Evolutionary conservation across 495 filamentous ascomycete species (phyloP), one percentile per base, ranked within the genome.

Genomic region (Penicillium arizonense): DNA sequence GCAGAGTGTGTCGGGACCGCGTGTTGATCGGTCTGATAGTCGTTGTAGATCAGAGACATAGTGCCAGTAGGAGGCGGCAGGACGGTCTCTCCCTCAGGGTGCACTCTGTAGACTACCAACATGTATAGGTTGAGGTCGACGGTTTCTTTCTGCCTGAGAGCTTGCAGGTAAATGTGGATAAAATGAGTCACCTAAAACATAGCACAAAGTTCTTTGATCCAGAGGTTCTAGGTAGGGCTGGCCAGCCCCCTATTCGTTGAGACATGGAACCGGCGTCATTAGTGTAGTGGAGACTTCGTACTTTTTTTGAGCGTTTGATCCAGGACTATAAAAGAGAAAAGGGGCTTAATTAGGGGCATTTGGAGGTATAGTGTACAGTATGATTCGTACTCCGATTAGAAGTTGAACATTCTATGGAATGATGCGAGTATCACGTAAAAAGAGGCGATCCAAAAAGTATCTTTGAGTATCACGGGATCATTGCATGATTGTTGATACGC

Each of bases 281-380:
- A 48, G 51, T 47, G 28, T 21, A 21, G 51, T 54, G 51, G 51
- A 16, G 34, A 24, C 13, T 20, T 36, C 18, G 47, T 41, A 33
- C 28, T 40, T 35, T 39, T 21, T 36, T 47, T 36, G 42, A 37
- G 41, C 2, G 9, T 46, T 33, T 4, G 26, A 30, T 9, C 12
- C 28, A 30, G 28, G 28, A 30, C 48, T 34, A 35, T 38, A 23
- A 30, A 13, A 23, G 12, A n/a, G 34, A 40, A 58, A 58, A 36
- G 49, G 57, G 53, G 57, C 37, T 57, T 59, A 55, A 63, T 63
- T 65, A 62, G 48, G 59, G 59, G 53, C 35, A 52, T 56, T 58
- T 62, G 38, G 1, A 12, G 18, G 1, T 18, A 18, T 18, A 18
- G 18, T 18, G 14, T 26, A 24, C 28, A 30, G 28, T 8, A 5